Base-by-base conservation (phyloP, 257 asterid genomes). In the Capsicum rhomboideum region DNA sequence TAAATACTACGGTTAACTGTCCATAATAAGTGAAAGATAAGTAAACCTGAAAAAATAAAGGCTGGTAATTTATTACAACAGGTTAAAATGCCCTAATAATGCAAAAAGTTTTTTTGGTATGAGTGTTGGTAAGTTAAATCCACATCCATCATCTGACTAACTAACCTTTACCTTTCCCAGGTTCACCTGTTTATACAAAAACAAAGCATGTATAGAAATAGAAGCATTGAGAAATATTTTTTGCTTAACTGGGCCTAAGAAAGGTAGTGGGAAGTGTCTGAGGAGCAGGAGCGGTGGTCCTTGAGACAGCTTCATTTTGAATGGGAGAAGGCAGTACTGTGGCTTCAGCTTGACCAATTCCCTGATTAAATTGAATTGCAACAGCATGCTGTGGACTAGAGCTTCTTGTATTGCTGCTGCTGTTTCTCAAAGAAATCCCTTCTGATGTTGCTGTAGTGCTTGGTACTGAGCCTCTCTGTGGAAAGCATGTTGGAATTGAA, bases 401-500 rank as follows among this genome's bases (percentile, higher is more conserved):
- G 74, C 7, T 44, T 28, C 63, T 69, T 26, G 83, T 81, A 34
- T 56, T 44, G 0, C 16, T 10, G 29, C 66, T 84, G 55, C n/a
- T 61, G 59, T 87, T 50, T 52, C 7, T 74, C 59, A 23, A 46
- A 74, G 56, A 75, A 16, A 50, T 6, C 14, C 81, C 81, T 20
- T 40, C 54, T 42, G n/a, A 10, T 37, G 61, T 77, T 8, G 89
- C 42, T 50, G 82, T 18, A 56, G 88, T 71, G 54, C 21, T 83
- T 2, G 82, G 88, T 8, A 10, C 64, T 6, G 90, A 83, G 74
- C 29, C 64, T 75, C 85, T 79, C 74, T 72, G 88, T 0, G 88
- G 88, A 46, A 87, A 87, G 56, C 90, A 87, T 29, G 90, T 50
- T 46, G 78, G 85, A 9, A 87, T 85, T 56, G 90, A 87, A 8